Evolutionary conservation across 179 eudicot genomes (phyloP), one percentile per base, ranked within the genome.

Genomic region (Beta macrorhiza): DNA sequence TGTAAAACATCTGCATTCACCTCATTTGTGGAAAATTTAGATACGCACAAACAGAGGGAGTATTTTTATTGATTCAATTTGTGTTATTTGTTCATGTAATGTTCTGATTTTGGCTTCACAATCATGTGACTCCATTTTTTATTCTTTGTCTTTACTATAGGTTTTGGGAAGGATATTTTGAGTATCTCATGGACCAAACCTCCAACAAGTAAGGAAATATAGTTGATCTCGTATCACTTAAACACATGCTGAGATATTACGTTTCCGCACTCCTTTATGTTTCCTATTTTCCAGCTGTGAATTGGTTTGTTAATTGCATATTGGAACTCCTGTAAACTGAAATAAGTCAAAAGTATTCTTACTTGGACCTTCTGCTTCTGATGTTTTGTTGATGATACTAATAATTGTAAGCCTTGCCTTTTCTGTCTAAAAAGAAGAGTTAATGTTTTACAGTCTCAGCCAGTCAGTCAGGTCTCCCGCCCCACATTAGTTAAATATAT

Each of bases 101-200:
- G 17, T n/a, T n/a, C n/a, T 63, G 45, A 22, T 42, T n/a, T 32
- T 80, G 61, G 22, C 32, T 61, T 72, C 52, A 25, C 57, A 5
- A 22, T 29, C 7, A 74, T 29, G 63, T 74, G 63, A 14, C 25
- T 73, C 44, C 44, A 8, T 55, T 29, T 7, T 73, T 51, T 20
- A 5, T 83, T 79, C 20, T 70, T 58, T 83, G 22, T 80, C 49
- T 72, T 64, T 75, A 4, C 53, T 91, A 80, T 87, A 95, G 99
- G 90, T 96, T 96, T 79, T 96, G 99, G 99, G 99, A 96, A 90
- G 99, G 90, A 72, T 96, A 96, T 87, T 92, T 92, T 68, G 99
- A 96, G 72, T 90, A 87, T 87, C 94, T 94, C 37, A 87, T 96
- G 95, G 99, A 96, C 82, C 93, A 93, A 83, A 91, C 89, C 29